These are phyloP conservation scores for Mucor mucedo DNA, from an alignment of 371 early-diverging fungal species.

Conservation along the genomic window DNA sequence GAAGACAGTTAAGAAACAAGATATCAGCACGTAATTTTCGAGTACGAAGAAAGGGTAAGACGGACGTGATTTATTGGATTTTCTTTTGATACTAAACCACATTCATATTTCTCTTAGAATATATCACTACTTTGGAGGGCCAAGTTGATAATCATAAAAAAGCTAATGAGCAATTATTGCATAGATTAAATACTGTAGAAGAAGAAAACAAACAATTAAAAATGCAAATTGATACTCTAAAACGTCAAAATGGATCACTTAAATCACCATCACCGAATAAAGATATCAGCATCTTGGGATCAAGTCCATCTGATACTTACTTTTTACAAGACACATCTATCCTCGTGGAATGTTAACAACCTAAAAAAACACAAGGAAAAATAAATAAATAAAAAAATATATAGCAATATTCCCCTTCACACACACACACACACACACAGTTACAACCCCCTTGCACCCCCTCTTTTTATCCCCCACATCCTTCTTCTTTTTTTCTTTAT, in stretches of 20 bases:
- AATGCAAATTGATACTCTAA: conserved; percentile 48
- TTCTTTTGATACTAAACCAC: too few relatives aligned
- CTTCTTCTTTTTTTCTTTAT: neutral
- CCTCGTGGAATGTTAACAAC: conserved; percentile 31
- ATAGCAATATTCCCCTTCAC: neutral
- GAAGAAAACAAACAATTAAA: conserved; percentile 61
- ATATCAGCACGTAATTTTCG: conserved; percentile 43
- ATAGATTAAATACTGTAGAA: conserved; percentile 44
- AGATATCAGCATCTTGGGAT: conserved; percentile 35
- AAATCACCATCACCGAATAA: conserved; percentile 14
- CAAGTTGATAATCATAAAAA: conserved; percentile 67
- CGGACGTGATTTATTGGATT: neutral
- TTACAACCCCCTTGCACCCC: conserved; percentile 2
- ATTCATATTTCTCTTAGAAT: conserved; percentile 46
- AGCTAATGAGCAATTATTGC: conserved; percentile 50
- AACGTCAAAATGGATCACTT: conserved; percentile 32
- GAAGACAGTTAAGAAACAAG: conserved; percentile 40
- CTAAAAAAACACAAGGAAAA: neutral
- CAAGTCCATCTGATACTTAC: conserved; percentile 34
- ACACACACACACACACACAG: neutral
- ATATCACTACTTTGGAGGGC: conserved; percentile 72
- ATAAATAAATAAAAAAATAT: too few relatives aligned
- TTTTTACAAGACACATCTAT: conserved; percentile 37
- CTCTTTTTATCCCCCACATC: conserved; percentile 6
- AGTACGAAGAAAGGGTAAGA: conserved; percentile 40